Evolutionary conservation across 2,329 filamentous ascomycete species (phyloP).

Genomic region (Didymella glomerata): DNA sequence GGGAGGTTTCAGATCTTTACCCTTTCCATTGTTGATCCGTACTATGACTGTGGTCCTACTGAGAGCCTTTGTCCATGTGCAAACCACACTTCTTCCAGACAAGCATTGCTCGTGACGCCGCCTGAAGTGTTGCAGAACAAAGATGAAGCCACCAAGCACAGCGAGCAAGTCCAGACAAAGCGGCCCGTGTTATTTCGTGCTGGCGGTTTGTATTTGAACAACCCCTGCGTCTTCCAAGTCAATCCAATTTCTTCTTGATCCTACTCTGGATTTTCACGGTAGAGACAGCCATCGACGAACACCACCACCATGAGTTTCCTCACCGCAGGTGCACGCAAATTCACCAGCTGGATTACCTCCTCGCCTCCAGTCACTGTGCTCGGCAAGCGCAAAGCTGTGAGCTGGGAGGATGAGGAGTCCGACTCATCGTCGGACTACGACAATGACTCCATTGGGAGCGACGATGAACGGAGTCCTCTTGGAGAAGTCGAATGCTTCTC

Average conservation of each 20-base stretch:
- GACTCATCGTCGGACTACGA: not conserved
- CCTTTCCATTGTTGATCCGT: not conserved
- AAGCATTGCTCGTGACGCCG: not conserved
- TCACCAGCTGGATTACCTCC: not conserved
- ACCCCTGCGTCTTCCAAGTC: not conserved
- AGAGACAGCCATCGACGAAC: not conserved
- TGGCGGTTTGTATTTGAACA: not conserved
- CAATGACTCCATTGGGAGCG: not conserved
- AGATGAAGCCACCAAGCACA: not conserved
- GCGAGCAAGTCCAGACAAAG: constrained; percentile 1
- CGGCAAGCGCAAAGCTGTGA: constrained; percentile 1
- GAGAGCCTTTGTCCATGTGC: constrained; percentile 3
- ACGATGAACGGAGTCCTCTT: not conserved
- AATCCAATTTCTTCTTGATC: not conserved
- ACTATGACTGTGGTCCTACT: not conserved
- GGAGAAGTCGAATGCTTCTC: not conserved
- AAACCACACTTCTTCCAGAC: not conserved
- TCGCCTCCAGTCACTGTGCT: not conserved
- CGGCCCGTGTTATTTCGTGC: not conserved
- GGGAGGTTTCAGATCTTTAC: constrained; percentile 24
- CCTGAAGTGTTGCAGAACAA: not conserved
- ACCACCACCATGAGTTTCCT: constrained; percentile 3
- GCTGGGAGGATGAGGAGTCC: not conserved
- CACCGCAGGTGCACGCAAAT: not conserved
- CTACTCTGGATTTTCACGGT: not conserved